These are phyloP conservation scores for Aegilops tauschii DNA, from an alignment of 176 grass and related monocot species.

Conservation along the genomic window DNA sequence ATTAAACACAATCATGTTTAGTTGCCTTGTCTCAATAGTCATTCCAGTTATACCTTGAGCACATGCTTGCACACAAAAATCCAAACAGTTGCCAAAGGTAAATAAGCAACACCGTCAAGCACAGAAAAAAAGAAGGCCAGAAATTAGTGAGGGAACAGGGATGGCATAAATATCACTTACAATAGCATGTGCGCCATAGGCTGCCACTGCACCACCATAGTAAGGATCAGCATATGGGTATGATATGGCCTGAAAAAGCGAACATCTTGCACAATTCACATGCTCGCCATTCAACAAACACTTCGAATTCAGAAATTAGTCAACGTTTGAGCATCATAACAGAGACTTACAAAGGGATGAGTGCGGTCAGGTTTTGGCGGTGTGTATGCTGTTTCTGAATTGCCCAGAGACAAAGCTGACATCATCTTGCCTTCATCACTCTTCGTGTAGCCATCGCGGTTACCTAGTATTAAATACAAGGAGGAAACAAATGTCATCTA, in stretches of 20 bases:
- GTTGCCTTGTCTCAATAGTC: background rate
- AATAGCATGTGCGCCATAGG: conserved; percentile 60
- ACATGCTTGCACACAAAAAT: background rate
- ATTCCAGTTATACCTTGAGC: background rate
- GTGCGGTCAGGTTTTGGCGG: conserved; percentile 53
- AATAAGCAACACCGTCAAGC: conserved; percentile 2
- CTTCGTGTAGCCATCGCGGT: conserved; percentile 42
- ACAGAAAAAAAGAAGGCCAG: background rate
- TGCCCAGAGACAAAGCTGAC: conserved; percentile 67
- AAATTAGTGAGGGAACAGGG: conserved; percentile 14
- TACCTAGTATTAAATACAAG: conserved; percentile 41
- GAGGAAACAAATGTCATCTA: conserved; percentile 20
- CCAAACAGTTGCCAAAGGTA: background rate
- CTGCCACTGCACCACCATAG: conserved; percentile 53
- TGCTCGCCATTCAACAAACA: conserved; percentile 12
- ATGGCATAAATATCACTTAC: conserved; percentile 48
- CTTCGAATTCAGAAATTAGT: background rate
- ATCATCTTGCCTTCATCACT: conserved; percentile 63
- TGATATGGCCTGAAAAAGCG: conserved; percentile 62
- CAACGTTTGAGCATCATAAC: background rate
- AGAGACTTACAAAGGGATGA: conserved; percentile 65
- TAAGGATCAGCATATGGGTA: conserved; percentile 77
- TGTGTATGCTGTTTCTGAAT: conserved; percentile 49
- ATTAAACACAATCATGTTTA: background rate
- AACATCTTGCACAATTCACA: conserved; percentile 31